These are phyloP conservation scores for Pulveroboletus sp. DNA, from an alignment of 768 basidiomycete species.

Conservation along the genomic window DNA sequence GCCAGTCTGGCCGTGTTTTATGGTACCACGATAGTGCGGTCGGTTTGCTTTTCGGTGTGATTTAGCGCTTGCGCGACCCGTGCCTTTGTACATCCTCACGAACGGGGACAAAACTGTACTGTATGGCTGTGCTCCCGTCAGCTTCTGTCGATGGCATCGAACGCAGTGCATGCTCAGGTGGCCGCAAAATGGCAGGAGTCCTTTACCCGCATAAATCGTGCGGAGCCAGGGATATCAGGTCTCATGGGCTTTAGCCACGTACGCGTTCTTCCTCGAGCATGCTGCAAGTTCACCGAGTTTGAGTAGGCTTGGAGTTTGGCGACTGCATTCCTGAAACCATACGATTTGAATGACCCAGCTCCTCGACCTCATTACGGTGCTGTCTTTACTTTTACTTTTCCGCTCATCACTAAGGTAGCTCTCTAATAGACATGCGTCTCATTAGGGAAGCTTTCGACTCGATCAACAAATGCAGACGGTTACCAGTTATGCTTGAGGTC, in stretches of 20 bases:
- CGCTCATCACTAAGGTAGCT: not conserved
- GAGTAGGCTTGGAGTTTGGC: constrained; percentile 59
- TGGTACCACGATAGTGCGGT: too few species aligned
- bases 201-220: constrained; percentile 58
- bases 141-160: constrained; percentile 44
- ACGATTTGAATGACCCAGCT: constrained; percentile 41
- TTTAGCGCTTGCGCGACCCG: too few species aligned
- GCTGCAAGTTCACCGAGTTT: not conserved
- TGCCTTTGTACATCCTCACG: too few species aligned
- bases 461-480: constrained; percentile 52
- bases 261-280: not conserved
- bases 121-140: constrained; percentile 17
- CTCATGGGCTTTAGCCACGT: constrained; percentile 64
- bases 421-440: constrained; percentile 40
- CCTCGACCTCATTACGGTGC: constrained; percentile 30
- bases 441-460: constrained; percentile 54
- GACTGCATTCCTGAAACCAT: constrained; percentile 50
- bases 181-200: constrained; percentile 69
- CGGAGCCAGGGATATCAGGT: constrained; percentile 57
- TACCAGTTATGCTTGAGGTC: constrained; percentile 62
- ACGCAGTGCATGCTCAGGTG: constrained; percentile 60
- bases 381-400: constrained; percentile 1
- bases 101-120: too few species aligned
- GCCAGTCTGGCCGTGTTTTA: too few species aligned
- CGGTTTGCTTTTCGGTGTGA: too few species aligned